Conservation (phyloP, 805 yeast genomes). For the Vanderwaltozyma tropicalis region DNA sequence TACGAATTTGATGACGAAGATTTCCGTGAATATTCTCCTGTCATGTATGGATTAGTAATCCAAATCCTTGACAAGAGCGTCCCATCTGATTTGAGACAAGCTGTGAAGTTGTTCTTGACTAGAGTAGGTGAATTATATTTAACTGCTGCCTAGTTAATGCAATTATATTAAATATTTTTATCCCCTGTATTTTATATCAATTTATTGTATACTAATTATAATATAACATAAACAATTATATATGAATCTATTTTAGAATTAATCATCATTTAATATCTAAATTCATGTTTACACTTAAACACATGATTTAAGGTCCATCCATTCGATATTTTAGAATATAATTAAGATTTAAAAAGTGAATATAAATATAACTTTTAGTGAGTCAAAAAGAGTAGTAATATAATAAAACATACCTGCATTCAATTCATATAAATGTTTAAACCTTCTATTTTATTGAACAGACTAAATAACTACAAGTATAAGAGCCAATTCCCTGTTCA, state of each 20-base stretch:
- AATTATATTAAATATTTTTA: no score
- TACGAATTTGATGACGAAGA: constrained; percentile 67
- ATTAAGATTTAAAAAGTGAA: no score
- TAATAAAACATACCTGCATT: no score
- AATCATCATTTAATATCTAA: no score
- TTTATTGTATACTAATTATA: background rate
- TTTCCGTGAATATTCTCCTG: constrained; percentile 48
- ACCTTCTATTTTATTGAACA: background rate
- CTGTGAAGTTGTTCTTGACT: constrained; percentile 48
- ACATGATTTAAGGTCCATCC: no score
- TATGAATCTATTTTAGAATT: no score
- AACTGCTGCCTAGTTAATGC: background rate
- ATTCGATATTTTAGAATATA: no score
- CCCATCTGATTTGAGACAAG: constrained; percentile 49
- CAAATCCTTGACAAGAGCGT: constrained; percentile 50
- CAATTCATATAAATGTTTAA: no score
- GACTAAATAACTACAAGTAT: background rate
- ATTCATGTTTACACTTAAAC: no score
- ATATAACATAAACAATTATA: no score
- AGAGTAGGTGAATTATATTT: constrained; percentile 44
- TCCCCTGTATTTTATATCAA: background rate
- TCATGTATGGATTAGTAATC: constrained; percentile 49
- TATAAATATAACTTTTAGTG: no score
- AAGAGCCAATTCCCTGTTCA: constrained; percentile 13
- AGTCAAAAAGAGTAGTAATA: no score